Conservation (phyloP, 2,329 filamentous ascomycete genomes). For the Pseudohalonectria lignicola region DNA sequence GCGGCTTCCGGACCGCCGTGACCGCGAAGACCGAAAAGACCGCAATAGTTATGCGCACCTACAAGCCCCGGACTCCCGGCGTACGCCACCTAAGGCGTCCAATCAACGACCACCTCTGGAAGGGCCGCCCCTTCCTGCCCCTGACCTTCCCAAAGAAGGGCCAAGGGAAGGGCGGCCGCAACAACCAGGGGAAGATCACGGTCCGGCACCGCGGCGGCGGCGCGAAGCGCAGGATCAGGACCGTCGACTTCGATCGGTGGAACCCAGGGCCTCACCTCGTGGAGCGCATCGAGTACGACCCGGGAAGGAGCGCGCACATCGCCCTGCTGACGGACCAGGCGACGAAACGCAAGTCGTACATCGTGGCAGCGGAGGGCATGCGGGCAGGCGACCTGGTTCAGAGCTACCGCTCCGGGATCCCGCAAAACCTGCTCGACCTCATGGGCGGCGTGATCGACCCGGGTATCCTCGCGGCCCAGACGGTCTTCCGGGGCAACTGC, state of each 20-base stretch:
- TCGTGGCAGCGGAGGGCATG: conserved; percentile 91
- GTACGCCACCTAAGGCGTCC: conserved; percentile 82
- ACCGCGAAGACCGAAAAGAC: conserved; percentile 16
- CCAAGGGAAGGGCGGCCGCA: conserved; percentile 84
- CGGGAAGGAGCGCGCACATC: conserved; percentile 85
- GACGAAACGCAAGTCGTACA: conserved; percentile 73
- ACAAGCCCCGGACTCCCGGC: conserved; percentile 89
- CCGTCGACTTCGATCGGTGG: conserved; percentile 76
- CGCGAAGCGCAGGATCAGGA: conserved; percentile 82
- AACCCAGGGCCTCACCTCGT: conserved; percentile 75
- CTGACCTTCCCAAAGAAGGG: conserved; percentile 91
- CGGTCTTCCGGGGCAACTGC: conserved; percentile 89
- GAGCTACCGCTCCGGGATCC: conserved; percentile 85
- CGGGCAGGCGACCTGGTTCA: conserved; percentile 83
- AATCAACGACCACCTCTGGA: conserved; percentile 95
- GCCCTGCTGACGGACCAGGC: conserved; percentile 69
- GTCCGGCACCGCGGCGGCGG: conserved; percentile 90
- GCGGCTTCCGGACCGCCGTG: not conserved
- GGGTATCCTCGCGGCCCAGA: conserved; percentile 90
- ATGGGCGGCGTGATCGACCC: conserved; percentile 93
- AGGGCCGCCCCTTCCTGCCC: conserved; percentile 70
- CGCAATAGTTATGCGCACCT: conserved; percentile 58
- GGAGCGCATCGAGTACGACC: conserved; percentile 93
- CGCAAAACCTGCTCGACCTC: conserved; percentile 70
- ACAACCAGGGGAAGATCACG: conserved; percentile 75